These are phyloP conservation scores for Rhododendron griersonianum DNA, from an alignment of 148 eudicot species.

Conservation along the genomic window DNA sequence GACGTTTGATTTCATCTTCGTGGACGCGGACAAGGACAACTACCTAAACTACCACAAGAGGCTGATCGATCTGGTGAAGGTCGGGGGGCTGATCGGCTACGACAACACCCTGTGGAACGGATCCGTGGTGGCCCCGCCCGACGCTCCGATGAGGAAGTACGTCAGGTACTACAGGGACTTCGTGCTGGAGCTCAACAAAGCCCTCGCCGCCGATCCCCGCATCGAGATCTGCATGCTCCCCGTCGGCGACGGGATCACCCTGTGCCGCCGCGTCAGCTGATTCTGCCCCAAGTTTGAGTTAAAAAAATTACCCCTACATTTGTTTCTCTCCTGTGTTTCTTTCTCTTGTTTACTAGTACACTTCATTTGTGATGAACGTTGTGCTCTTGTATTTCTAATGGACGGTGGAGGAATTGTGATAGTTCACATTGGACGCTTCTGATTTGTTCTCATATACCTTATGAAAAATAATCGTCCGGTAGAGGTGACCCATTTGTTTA, in stretches of 20 bases:
- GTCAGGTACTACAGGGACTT: constrained; percentile 58
- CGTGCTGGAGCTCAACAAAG: constrained; percentile 57
- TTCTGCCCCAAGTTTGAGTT: not conserved
- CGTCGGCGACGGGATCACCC: constrained; percentile 60
- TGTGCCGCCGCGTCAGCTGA: constrained; percentile 57
- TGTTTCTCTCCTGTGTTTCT: not conserved
- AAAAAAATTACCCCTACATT: not conserved
- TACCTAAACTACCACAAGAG: constrained; percentile 65
- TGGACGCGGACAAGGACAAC: constrained; percentile 71
- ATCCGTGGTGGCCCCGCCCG: constrained; percentile 47
- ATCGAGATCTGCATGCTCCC: constrained; percentile 74
- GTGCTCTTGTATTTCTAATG: not conserved
- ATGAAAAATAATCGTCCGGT: not conserved
- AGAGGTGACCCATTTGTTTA: not conserved
- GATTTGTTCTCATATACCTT: not conserved
- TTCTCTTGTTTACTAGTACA: not conserved
- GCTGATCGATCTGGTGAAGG: constrained; percentile 52
- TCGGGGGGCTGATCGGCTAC: constrained; percentile 63
- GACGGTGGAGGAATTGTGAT: not conserved
- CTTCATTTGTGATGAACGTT: not conserved
- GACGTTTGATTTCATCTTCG: constrained; percentile 51
- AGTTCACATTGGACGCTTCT: not conserved
- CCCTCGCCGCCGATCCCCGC: constrained; percentile 54
- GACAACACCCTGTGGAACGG: constrained; percentile 82
- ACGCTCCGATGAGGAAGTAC: constrained; percentile 63